These are phyloP conservation scores for Mesotaenium endlicherianum DNA, from an alignment of 139 green algal genomes.

Conservation along the genomic window DNA sequence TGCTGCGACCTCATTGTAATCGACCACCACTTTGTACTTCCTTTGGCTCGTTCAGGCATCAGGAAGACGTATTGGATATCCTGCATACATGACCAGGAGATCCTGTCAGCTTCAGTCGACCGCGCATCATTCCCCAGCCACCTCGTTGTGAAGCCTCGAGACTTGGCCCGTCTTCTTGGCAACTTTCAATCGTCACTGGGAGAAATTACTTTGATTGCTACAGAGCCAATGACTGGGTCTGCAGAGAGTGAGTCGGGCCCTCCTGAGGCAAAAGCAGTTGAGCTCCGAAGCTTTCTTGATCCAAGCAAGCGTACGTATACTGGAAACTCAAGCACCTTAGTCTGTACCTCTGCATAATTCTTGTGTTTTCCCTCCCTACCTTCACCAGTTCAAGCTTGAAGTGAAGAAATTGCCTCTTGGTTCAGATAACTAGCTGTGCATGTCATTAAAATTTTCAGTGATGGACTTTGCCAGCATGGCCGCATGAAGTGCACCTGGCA, in stretches of 20 bases:
- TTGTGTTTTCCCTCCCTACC: too few species aligned
- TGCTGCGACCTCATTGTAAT: too few species aligned
- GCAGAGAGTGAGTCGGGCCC: background rate
- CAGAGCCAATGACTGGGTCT: slow-evolving; percentile 23
- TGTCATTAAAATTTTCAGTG: too few species aligned
- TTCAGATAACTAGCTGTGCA: too few species aligned
- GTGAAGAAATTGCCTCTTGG: too few species aligned
- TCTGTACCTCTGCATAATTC: too few species aligned
- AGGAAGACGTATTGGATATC: slow-evolving; percentile 51
- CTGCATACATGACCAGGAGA: slow-evolving; percentile 40
- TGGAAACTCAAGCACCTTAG: too few species aligned
- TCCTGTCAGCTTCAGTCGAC: slow-evolving; percentile 39
- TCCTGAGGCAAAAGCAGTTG: slow-evolving; percentile 35
- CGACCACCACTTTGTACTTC: too few species aligned
- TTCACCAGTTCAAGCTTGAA: too few species aligned
- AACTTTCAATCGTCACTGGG: slow-evolving; percentile 41
- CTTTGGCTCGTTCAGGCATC: slow-evolving; percentile 32
- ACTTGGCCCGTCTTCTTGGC: slow-evolving; percentile 28
- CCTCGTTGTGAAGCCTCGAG: slow-evolving; percentile 32
- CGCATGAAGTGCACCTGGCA: too few species aligned
- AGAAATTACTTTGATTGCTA: slow-evolving; percentile 51
- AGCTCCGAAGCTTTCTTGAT: slow-evolving; percentile 44
- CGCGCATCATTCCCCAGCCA: slow-evolving; percentile 22
- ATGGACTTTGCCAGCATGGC: too few species aligned
- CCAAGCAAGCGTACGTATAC: slow-evolving; percentile 16